Evolutionary conservation across 345 rosid species (phyloP).

Genomic region (Combretum micranthum): DNA sequence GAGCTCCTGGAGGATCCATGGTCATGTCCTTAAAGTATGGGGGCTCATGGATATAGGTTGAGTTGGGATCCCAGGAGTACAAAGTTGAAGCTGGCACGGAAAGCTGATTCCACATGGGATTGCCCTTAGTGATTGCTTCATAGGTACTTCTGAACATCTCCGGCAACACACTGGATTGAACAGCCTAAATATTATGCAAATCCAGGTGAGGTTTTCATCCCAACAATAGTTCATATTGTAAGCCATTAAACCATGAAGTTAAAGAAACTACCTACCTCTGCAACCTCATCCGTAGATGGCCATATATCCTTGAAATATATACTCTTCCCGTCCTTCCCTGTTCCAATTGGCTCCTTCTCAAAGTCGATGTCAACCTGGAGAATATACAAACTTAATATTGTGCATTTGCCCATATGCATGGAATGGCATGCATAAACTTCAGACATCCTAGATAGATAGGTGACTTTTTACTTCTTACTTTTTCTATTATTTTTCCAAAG

Average conservation of each 20-base stretch:
- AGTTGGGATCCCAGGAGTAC: constrained; percentile 80
- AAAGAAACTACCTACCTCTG: constrained; percentile 46
- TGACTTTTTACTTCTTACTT: no score
- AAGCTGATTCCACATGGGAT: constrained; percentile 87
- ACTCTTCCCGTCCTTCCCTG: constrained; percentile 70
- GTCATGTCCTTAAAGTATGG: constrained; percentile 96
- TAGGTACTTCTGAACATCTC: constrained; percentile 93
- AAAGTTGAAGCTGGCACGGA: constrained; percentile 50
- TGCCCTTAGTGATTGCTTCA: constrained; percentile 89
- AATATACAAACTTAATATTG: not conserved
- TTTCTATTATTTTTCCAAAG: no score
- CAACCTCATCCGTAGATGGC: constrained; percentile 88
- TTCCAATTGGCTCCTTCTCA: constrained; percentile 90
- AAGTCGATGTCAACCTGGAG: constrained; percentile 91
- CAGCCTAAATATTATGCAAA: constrained; percentile 42
- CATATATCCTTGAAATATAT: constrained; percentile 87
- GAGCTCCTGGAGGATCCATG: constrained; percentile 83
- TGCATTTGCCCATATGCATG: not conserved
- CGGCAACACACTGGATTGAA: constrained; percentile 89
- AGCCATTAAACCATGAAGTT: not conserved
- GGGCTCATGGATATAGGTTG: constrained; percentile 97
- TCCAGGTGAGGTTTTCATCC: constrained; percentile 3
- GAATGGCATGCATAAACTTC: not conserved
- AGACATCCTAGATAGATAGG: no score
- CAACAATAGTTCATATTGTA: no score